Base-by-base conservation (phyloP, 2,329 filamentous ascomycete species). In the Coleophoma cylindrospora region DNA sequence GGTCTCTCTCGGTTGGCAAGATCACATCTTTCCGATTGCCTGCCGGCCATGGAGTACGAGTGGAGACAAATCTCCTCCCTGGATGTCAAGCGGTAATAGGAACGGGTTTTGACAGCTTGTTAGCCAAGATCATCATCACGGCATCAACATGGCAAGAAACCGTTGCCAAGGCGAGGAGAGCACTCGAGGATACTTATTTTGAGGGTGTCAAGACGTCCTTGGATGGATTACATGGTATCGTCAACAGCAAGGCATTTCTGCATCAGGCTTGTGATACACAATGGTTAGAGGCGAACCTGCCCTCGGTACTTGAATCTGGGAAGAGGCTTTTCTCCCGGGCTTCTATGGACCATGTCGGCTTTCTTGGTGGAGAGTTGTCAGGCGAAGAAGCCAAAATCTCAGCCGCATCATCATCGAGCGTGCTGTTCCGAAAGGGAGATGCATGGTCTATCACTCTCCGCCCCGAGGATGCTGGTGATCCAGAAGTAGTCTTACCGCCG, bases 1-100 rank as follows among this genome's bases (percentile, higher is more conserved):
- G 79, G 65, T 70, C 79, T 0, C 65, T 85, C 2, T 81, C 78
- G 34, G 79, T 84, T 43, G 82, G 82, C 34, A 82, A 80, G 50
- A 74, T 84, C 14, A 72, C 69, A 0, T 69, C 71, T 0, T 79
- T 81, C 43, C 65, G 68, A 8, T 74, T 83, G 3, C 81, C 82
- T 0, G 67, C 65, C 1, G 81, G 82, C 1, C 77, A 81, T 53
- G 81, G 81, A 0, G 68, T 74, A 4, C 65, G 72, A 10, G 70
- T 70, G 34, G 72, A 75, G 48, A 73, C 70, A 0, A 66, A 70
- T 9, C 62, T 74, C 3, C 52, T 64, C 27, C 63, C 64, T 1
- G 68, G 67, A 15, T 62, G 66, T 1, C 49, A 51, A 1, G 65
- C 71, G 0, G 62, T 79, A 4, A 64, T 75, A 0, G 71, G 72